Percentiles rank a stretch among this genome's conserved stretches.
Evolutionary conservation across 2,329 filamentous ascomycete genomes (phyloP).

Genomic region (Epichloe coenophiala): DNA sequence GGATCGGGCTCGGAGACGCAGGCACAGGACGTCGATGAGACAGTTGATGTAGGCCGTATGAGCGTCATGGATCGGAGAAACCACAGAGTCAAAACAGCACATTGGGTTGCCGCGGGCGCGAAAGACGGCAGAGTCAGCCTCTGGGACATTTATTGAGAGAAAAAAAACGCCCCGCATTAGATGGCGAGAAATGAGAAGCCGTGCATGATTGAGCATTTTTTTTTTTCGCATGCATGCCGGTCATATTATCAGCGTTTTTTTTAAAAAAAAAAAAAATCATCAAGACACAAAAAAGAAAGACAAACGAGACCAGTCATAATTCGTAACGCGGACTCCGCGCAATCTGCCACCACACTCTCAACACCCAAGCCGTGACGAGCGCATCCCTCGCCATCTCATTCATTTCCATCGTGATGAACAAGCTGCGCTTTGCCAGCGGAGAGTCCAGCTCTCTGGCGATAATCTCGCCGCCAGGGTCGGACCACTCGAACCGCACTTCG

Average conservation of each 20-base stretch:
- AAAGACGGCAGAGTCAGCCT: constrained; percentile 93
- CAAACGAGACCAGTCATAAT: not conserved
- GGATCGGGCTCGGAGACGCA: not conserved
- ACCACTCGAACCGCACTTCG: constrained; percentile 20
- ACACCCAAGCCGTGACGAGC: constrained; percentile 22
- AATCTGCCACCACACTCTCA: constrained; percentile 21
- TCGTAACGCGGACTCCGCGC: constrained; percentile 7
- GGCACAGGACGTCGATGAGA: not conserved
- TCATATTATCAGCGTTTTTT: no score
- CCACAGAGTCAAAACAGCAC: constrained; percentile 51
- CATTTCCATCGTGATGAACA: constrained; percentile 20
- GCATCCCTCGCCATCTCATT: constrained; percentile 16
- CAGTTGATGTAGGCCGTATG: not conserved
- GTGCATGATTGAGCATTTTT: not conserved
- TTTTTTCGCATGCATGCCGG: not conserved
- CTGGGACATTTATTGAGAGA: constrained; percentile 74
- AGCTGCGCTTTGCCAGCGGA: constrained; percentile 13
- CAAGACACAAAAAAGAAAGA: no score
- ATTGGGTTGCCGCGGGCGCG: constrained; percentile 82
- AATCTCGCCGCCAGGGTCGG: constrained; percentile 13
- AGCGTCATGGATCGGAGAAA: constrained; percentile 50
- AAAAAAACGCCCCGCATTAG: not conserved
- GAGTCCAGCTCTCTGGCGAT: constrained; percentile 20
- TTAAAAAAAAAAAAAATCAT: no score
- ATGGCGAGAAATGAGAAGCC: not conserved